Base-by-base conservation (phyloP, 2,329 filamentous ascomycete species). In the Balansia obtecta region DNA sequence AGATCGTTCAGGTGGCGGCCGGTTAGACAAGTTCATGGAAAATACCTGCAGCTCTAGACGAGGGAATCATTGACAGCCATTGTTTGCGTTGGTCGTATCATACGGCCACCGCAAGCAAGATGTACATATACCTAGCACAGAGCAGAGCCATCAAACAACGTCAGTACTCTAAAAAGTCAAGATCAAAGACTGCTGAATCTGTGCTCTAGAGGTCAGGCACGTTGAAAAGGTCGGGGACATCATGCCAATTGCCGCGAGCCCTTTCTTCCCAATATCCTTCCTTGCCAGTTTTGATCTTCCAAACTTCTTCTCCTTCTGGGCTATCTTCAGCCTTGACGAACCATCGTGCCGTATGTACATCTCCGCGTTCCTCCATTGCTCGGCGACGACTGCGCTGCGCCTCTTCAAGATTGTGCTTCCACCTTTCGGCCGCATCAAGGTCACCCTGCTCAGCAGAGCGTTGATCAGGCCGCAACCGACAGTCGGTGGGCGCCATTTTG, bases 191-290 rank as follows among this genome's bases (percentile, higher is more conserved):
- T 40, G 43, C 39, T n/a, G 12, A 43, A 2, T 32, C 18, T 34
- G 30, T 44, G 46, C 20, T 52, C 58, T 60, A 64, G 50, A 57
- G 53, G 15, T 57, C 55, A 15, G 58, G 54, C 49, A 60, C 60
- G 13, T 62, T 59, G 57, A 77, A 82, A 48, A 82, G 70, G 45
- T 77, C 67, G 55, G 73, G 68, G 34, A 79, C 65, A 5, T 74
- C 75, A 4, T 61, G 65, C 88, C 87, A 95, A 50, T 72, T 72
- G 1, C 83, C 83, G 55, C 71, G 78, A 2, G 73, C 76, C 53
- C 91, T 78, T 68, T 88, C 84, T 63, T 95, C 90, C 93, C 93
- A 98, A 68, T 98, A 98, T 9, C 88, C 83, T 16, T 94, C 88
- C 67, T 85, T 89, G 18, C 89, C 88, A 2, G 73, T 73, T 70